Evolutionary conservation across 768 basidiomycete species (phyloP), one percentile per base, ranked within the genome.

Genomic region (Amylocystis lapponica): DNA sequence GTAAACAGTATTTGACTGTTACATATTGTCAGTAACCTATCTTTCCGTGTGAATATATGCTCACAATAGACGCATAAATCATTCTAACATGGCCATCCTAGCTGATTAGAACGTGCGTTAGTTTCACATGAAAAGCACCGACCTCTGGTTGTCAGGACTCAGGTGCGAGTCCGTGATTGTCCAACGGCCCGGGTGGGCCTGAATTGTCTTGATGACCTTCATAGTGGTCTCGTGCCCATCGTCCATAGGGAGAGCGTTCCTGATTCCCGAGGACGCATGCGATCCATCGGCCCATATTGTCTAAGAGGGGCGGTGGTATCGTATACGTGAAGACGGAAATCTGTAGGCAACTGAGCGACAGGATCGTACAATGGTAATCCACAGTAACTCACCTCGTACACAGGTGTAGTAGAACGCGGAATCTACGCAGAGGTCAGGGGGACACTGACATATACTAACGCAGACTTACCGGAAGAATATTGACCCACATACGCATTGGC

Each of bases 101-200:
- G 4, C 19, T 22, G 11, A 45, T 5, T 12, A 5, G 42, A 50
- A 43, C 29, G 16, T n/a, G n/a, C n/a, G 11, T 30, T 30, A 10
- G 29, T 10, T n/a, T n/a, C 13, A 50, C n/a, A 66, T 54, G 56
- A n/a, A n/a, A n/a, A n/a, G n/a, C n/a, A n/a, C n/a, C n/a, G n/a
- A 82, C 81, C 86, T 81, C 66, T 93, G 83, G 51, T 93, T 93
- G 57, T 92, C 83, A 1, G 83, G 82, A 47, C 89, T 92, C 16
- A 93, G 69, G 63, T 96, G 90, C 17, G 86, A 86, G 64, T 97
- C 96, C 6, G 93, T 97, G 44, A 98, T 88, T 0, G 94, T 96
- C 94, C 93, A 98, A 27, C 78, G 71, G 0, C 88, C 88, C 13
- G 78, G 72, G 26, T 76, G 68, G 1, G 88, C 94, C 56, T 81